Base-by-base conservation (phyloP, 2,329 filamentous ascomycete genomes). In the Alternaria sp. region DNA sequence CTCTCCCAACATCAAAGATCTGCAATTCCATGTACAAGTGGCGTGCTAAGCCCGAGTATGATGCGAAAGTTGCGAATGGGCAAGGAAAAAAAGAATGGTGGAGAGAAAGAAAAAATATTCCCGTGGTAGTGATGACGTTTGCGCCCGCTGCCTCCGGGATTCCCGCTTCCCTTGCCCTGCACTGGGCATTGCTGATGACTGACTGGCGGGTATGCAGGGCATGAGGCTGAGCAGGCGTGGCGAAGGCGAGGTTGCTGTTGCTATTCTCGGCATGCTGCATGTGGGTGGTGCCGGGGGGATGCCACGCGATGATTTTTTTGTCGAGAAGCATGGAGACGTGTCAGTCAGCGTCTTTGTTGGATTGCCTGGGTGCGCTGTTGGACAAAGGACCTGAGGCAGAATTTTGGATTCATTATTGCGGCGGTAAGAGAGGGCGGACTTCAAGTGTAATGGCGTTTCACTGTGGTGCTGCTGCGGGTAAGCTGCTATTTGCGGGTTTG, bases 191-290 rank as follows among this genome's bases (percentile, higher is more conserved):
- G 44, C 19, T 59, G 32, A 46, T 26, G 44, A 30, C 54, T 28
- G 49, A 30, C 55, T 28, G 49, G 55, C 30, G 46, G 26, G 13
- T 32, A 59, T 65, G 57, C 56, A 66, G 57, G 64, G 58, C 46
- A 61, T 15, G 17, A 44, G 36, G 44, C 61, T 50, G 64, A 61
- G 54, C 15, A 30, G 32, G 52, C 32, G 61, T 64, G 64, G 64
- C 64, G 40, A 58, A 47, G 59, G 46, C 54, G 44, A 25, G 6
- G 36, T 19, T 51, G 52, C 15, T 9, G 45, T 28, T 51, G 45
- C 61, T 67, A 65, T 69, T 69, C 59, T 69, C 64, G 66, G 66
- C 61, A 61, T 17, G 55, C 19, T 62, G 66, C 59, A 61, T 66
- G 51, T 51, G 56, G 43, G 26, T 52, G 40, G 25, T 28, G 25